Evolutionary conservation across 2,329 filamentous ascomycete genomes (phyloP), one percentile per base, ranked within the genome.

Genomic region (Aureobasidium sp.): DNA sequence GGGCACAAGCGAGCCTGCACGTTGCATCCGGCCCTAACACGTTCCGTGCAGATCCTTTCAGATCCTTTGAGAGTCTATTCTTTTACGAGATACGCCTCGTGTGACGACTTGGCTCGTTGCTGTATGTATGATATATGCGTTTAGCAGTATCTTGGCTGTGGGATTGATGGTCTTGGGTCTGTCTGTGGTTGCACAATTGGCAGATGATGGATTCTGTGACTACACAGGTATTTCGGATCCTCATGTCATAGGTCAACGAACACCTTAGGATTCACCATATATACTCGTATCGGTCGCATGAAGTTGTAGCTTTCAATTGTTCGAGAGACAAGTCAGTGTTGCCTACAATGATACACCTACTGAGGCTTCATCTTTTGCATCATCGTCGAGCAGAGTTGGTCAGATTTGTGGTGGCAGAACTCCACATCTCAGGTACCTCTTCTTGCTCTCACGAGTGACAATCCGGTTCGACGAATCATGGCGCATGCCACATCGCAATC

Each of bases 1-100:
- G n/a, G 27, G 39, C n/a, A 22, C 37, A 56, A 44, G 52, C 52
- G 52, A 56, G 52, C 52, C 31, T 56, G 52, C 39, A 56, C 27
- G 20, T 44, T 20, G 15, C 15, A 34, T 15, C 25, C 52, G 27
- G 37, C 39, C 22, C 17, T 34, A 42, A 27, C 52, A 14, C n/a
- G 22, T 44, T 17, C 52, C 39, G 52, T 22, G 52, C 39, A 44
- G 52, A 56, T 56, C 52, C 39, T 34, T 34, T 25, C 39, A 34
- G 39, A 44, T 56, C 52, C 37, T 42, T 42, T 12, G 11, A 22
- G 17, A 55, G 51, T 29, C 31, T 20, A 39, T 17, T 27, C 34
- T 25, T 53, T 25, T 53, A 53, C 51, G 51, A 53, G 15, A 9
- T 53, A 53, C 51, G 51, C 14, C 17, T 20, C 8, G 22, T 53